Conservation (phyloP, 805 yeast genomes). For the Wickerhamiella slavikovae region DNA sequence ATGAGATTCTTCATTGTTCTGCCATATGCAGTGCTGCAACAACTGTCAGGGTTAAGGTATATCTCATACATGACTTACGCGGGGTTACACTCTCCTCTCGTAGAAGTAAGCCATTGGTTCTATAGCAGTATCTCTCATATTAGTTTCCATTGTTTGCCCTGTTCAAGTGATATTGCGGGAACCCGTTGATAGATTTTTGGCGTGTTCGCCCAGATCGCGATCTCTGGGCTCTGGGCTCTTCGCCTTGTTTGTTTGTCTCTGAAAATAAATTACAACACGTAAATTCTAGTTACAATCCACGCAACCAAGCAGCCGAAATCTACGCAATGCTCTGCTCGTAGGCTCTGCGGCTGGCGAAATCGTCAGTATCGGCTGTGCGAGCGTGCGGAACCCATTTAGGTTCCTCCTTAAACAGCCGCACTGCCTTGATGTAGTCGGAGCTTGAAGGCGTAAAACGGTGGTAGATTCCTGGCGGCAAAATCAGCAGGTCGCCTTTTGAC, state of each 20-base stretch:
- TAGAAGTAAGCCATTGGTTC: too few relatives aligned
- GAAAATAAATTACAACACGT: neutral
- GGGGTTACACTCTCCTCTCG: too few relatives aligned
- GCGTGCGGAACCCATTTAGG: slow-evolving; percentile 89
- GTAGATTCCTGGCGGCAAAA: slow-evolving; percentile 78
- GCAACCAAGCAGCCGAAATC: neutral
- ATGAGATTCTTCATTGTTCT: too few relatives aligned
- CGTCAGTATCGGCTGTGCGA: slow-evolving; percentile 31
- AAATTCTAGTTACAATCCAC: neutral
- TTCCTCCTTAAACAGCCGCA: slow-evolving; percentile 76
- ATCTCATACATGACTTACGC: too few relatives aligned
- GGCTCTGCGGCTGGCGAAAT: neutral
- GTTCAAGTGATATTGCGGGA: too few relatives aligned
- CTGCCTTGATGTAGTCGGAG: slow-evolving; percentile 45
- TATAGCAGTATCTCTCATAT: too few relatives aligned
- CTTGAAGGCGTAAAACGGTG: slow-evolving; percentile 73
- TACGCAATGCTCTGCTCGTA: neutral
- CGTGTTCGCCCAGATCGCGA: too few relatives aligned
- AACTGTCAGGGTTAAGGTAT: too few relatives aligned
- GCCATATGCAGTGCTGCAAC: too few relatives aligned
- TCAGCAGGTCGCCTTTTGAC: slow-evolving; percentile 34
- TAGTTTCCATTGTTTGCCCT: too few relatives aligned
- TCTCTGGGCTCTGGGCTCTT: neutral
- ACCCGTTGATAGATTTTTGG: too few relatives aligned
- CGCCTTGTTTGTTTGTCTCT: neutral